These are phyloP conservation scores for Spinellus fusiger DNA, from an alignment of 192 early-diverging fungal genomes.

Conservation along the genomic window DNA sequence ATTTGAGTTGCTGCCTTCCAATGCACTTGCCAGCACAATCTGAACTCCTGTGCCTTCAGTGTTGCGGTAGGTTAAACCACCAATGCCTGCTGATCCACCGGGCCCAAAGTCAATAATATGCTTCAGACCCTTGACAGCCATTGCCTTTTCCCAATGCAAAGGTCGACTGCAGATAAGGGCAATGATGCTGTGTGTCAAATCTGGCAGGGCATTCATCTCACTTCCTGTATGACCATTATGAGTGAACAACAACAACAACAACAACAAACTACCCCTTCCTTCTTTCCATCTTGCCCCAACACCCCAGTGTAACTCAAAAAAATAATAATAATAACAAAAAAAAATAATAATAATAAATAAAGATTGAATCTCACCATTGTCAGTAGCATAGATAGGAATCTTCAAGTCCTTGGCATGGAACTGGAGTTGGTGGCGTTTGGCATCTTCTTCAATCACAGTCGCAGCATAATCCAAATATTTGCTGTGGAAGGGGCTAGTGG, in stretches of 20 bases:
- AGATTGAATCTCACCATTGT: slow-evolving; percentile 49
- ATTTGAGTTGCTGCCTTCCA: slow-evolving; percentile 56
- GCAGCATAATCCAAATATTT: slow-evolving; percentile 67
- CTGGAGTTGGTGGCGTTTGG: slow-evolving; percentile 52
- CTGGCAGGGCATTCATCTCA: slow-evolving; percentile 54
- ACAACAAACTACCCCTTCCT: neutral
- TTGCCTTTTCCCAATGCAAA: slow-evolving; percentile 72
- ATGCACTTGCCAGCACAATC: slow-evolving; percentile 60
- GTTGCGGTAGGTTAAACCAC: slow-evolving; percentile 76
- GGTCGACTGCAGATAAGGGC: slow-evolving; percentile 63
- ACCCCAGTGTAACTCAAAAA: neutral
- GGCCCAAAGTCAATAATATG: slow-evolving; percentile 96
- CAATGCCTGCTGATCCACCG: slow-evolving; percentile 79
- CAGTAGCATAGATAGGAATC: slow-evolving; percentile 75
- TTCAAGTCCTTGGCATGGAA: slow-evolving; percentile 61
- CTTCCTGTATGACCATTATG: slow-evolving; percentile 36
- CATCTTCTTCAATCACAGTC: slow-evolving; percentile 61
- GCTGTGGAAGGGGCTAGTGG: slow-evolving; percentile 88
- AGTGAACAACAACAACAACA: neutral
- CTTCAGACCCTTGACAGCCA: slow-evolving; percentile 53
- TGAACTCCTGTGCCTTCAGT: slow-evolving; percentile 79
- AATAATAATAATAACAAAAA: neutral
- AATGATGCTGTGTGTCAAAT: slow-evolving; percentile 63
- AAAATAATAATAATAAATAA: neutral
- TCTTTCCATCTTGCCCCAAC: neutral